These are phyloP conservation scores for Coemansia furcata DNA, from an alignment of 192 early-diverging fungal genomes.

Conservation along the genomic window DNA sequence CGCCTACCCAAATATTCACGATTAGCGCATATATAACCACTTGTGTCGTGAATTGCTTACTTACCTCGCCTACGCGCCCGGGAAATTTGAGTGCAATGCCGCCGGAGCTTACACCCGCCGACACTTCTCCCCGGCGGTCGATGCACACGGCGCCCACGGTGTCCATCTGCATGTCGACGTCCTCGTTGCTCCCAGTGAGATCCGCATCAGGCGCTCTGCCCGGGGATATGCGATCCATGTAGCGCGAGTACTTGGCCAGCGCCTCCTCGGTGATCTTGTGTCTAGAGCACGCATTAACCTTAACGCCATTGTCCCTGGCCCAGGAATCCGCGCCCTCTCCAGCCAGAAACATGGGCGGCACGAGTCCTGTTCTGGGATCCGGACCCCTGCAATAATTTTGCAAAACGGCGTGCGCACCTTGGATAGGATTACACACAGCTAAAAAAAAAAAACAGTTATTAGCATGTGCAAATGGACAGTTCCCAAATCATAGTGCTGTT, in stretches of 20 bases:
- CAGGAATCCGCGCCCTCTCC: constrained; percentile 60
- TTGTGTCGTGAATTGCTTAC: not conserved
- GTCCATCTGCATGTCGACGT: constrained; percentile 53
- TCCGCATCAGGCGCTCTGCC: not conserved
- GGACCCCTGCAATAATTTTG: constrained; percentile 23
- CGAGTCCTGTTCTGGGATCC: constrained; percentile 33
- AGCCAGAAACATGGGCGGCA: constrained; percentile 58
- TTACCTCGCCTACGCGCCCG: constrained; percentile 81
- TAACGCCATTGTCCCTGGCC: constrained; percentile 17
- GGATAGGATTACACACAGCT: constrained; percentile 70
- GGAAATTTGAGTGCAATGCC: constrained; percentile 82
- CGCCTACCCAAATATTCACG: constrained; percentile 53
- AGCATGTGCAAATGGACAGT: not conserved
- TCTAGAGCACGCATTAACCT: constrained; percentile 6
- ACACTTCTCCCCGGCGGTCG: constrained; percentile 61
- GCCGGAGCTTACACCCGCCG: constrained; percentile 79
- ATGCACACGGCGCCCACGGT: constrained; percentile 89
- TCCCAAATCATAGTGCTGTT: constrained; percentile 2
- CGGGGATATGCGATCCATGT: constrained; percentile 12
- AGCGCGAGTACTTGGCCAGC: constrained; percentile 16
- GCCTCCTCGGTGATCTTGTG: constrained; percentile 25
- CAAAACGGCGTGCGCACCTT: constrained; percentile 53
- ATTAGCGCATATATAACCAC: not conserved
- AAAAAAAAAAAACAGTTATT: not conserved
- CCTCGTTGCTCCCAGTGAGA: not conserved